Base-by-base conservation (phyloP, 306 rosid genomes). In the Quercus suber region DNA sequence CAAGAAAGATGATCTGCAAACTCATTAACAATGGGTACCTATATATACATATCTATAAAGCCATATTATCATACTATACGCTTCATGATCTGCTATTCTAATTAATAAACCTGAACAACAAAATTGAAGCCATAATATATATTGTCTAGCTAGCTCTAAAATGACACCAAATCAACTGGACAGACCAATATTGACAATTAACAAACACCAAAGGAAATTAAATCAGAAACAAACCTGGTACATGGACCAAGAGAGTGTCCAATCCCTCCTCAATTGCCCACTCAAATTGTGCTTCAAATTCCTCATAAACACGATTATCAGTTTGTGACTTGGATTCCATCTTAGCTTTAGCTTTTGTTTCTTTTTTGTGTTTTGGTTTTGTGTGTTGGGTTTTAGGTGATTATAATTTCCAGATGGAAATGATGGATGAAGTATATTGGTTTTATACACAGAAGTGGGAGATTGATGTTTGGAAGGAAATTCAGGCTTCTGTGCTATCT, bases 141-240 rank as follows among this genome's bases (percentile, higher is more conserved):
- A 12, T 49, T 49, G 53, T 49, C 53, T 12, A 10, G 53, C 53
- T n/a, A 63, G 45, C 11, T 27, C 7, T 27, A 63, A 63, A 21
- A 27, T 20, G 37, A 72, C 4, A 10, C 14, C 5, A 6, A 28
- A 53, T 41, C 7, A 23, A 30, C 9, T 41, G 45, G 45, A 41
- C 45, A 41, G 45, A 41, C 45, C 45, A 41, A 1, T 43, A 67
- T 35, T 51, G n/a, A 69, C 17, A 10, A n/a, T 25, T 23, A 70
- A 70, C 58, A n/a, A 70, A 70, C 58, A n/a, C 53, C 23, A 8
- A 12, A 18, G 4, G 74, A 73, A 35, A 41, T 7, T 7, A 41
- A 15, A 55, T 3, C 1, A 10, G 13, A 0, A 61, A 57, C 59
- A 57, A 71, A 94, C 98, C 98, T 69, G 91, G 90, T 2, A 92